Conservation (phyloP, 106 monocot species). For the Gastrodia elata region DNA sequence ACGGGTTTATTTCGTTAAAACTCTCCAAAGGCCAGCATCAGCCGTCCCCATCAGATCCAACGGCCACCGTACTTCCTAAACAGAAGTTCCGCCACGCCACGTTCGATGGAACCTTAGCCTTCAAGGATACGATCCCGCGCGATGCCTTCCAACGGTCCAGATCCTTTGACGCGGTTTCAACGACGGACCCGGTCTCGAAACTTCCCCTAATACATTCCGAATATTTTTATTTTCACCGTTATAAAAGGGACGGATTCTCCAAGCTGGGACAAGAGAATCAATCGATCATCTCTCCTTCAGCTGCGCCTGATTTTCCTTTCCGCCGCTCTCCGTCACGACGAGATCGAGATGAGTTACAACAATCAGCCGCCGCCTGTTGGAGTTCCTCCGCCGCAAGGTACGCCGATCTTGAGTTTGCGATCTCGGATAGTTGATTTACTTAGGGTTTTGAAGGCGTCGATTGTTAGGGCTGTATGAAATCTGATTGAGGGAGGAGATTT, state of each 20-base stretch:
- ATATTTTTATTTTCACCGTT: neutral
- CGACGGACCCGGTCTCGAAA: neutral
- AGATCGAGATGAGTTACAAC: constrained; percentile 38
- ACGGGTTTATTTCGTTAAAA: neutral
- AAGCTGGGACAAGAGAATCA: neutral
- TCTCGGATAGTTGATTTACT: neutral
- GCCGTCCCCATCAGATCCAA: neutral
- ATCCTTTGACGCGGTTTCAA: too few species aligned
- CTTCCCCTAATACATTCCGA: neutral
- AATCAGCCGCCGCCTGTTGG: constrained; percentile 57
- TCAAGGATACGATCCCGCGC: neutral
- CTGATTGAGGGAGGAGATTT: too few species aligned
- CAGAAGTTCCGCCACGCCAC: neutral
- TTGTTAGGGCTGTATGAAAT: constrained; percentile 1
- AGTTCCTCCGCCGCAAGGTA: constrained; percentile 69
- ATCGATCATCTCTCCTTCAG: neutral
- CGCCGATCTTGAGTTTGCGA: neutral
- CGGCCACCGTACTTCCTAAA: neutral
- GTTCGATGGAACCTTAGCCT: neutral
- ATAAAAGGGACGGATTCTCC: neutral
- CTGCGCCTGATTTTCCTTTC: neutral
- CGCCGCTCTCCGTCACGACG: neutral
- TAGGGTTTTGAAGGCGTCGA: constrained; percentile 2
- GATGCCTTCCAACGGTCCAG: neutral
- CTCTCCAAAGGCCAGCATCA: too few species aligned